Evolutionary conservation across 2,329 filamentous ascomycete genomes (phyloP).

Genomic region (Zymoseptoria pseudotritici): DNA sequence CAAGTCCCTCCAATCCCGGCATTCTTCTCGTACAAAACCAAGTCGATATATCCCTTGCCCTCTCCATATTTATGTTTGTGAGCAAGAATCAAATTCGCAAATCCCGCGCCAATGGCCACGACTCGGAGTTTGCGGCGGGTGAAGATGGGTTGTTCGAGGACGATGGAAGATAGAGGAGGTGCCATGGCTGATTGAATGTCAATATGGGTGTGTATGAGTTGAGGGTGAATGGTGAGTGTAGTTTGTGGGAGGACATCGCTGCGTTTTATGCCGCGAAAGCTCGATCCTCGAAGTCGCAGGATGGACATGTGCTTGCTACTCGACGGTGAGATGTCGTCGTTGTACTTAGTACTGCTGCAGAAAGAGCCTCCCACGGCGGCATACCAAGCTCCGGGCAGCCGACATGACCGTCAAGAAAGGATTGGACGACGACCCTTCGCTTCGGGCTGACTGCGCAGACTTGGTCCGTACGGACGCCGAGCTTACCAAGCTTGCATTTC

Average conservation of each 20-base stretch:
- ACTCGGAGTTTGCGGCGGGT: constrained; percentile 10
- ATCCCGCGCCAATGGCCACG: constrained; percentile 9
- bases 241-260: not conserved
- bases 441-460: too few relatives aligned
- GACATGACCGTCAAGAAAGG: too few relatives aligned
- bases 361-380: too few relatives aligned
- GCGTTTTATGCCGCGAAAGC: not conserved
- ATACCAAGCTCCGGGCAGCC: too few relatives aligned
- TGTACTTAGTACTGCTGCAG: too few relatives aligned
- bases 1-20: constrained; percentile 10
- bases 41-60: constrained; percentile 4
- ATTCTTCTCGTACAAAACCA: constrained; percentile 10
- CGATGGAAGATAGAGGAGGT: not conserved
- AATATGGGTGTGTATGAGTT: not conserved
- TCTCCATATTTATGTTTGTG: constrained; percentile 6
- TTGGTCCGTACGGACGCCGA: too few relatives aligned
- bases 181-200: not conserved
- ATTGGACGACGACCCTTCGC: too few relatives aligned
- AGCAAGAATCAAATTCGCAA: constrained; percentile 5
- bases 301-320: not conserved
- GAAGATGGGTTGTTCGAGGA: constrained; percentile 8
- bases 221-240: not conserved
- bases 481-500: too few relatives aligned
- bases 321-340: not conserved
- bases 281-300: too few relatives aligned